Percentiles rank a stretch among this genome's conserved stretches.
These are phyloP conservation scores for Clitocybe nebularis DNA, from an alignment of 1,284 basidiomycete species.

Conservation along the genomic window DNA sequence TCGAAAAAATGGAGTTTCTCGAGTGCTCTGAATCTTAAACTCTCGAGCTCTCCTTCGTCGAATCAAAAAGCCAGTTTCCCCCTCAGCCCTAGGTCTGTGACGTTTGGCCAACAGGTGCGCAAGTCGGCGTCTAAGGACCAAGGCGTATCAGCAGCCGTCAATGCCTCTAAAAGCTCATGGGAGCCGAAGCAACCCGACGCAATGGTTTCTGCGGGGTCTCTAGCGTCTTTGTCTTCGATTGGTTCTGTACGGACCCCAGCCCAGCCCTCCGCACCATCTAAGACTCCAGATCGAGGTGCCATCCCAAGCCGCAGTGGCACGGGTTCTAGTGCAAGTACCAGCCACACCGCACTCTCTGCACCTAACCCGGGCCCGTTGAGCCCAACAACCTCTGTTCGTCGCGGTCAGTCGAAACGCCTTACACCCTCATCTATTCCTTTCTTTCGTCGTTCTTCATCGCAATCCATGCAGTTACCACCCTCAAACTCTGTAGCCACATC, in stretches of 20 bases:
- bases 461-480: slow-evolving; percentile 69
- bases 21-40: slow-evolving; percentile 80
- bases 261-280: slow-evolving; percentile 24
- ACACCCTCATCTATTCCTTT: slow-evolving; percentile 96
- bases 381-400: slow-evolving; percentile 61
- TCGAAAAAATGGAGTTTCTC: slow-evolving; percentile 98
- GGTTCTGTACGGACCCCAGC: slow-evolving; percentile 54
- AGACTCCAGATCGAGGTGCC: slow-evolving; percentile 46
- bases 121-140: slow-evolving; percentile 68
- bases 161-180: slow-evolving; percentile 49
- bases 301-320: slow-evolving; percentile 63
- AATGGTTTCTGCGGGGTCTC: slow-evolving; percentile 70
- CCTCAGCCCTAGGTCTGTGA: slow-evolving; percentile 60
- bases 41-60: slow-evolving; percentile 62
- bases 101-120: slow-evolving; percentile 58
- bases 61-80: slow-evolving; percentile 42
- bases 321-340: slow-evolving; percentile 68
- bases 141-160: slow-evolving; percentile 37
- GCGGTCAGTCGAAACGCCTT: slow-evolving; percentile 71
- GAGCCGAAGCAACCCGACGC: slow-evolving; percentile 66
- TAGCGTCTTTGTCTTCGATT: slow-evolving; percentile 68
- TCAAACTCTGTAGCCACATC: slow-evolving; percentile 31
- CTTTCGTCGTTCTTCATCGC: slow-evolving; percentile 89
- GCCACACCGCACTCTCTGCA: slow-evolving; percentile 46
- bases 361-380: slow-evolving; percentile 57